Evolutionary conservation across 345 rosid species (phyloP), one percentile per base, ranked within the genome.

Genomic region (Theobroma cacao): DNA sequence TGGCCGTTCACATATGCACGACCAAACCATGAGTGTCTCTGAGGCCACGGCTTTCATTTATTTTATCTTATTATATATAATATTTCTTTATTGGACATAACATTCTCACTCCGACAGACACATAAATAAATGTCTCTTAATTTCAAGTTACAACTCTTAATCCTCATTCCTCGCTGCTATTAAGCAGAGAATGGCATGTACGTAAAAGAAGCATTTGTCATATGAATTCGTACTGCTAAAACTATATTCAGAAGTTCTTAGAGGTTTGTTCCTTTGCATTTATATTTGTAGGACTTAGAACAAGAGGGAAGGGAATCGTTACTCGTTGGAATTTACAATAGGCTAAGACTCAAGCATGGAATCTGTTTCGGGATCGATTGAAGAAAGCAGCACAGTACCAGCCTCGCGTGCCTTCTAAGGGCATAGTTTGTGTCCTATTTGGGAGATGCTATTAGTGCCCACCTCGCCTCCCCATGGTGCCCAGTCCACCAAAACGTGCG

Each of bases 371-470:
- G 38, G 56, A 17, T 17, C 24, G 55, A 69, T 14, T 45, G 55
- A 69, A 45, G 73, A 69, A 28, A 33, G 33, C 73, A 15, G 38
- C 56, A 68, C 55, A 68, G 53, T 15, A 26, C 28, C 61, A 33
- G 61, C 60, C 26, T 33, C 56, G 75, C 75, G 24, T 72, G 61
- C 61, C 75, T 48, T 70, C 8, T 17, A 70, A 70, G 75, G 38
- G 41, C 75, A 30, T 31, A 3, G 40, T 26, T 9, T 47, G n/a
- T 62, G 41, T 0, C 38, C 41, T 15, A 31, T 62, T n/a, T 31
- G 33, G 67, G 22, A 33, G 24, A 33, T 9, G 41, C 67, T 31
- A 31, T 15, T 22, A n/a, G 62, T 58, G 62, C 31, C 15, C 17
- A 26, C 11, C 9, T 20, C n/a, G 60, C 60, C 24, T 24, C 2